phyloP scores from a whole-genome alignment of 768 basidiomycete genomes.

The Suillus placidus region DNA sequence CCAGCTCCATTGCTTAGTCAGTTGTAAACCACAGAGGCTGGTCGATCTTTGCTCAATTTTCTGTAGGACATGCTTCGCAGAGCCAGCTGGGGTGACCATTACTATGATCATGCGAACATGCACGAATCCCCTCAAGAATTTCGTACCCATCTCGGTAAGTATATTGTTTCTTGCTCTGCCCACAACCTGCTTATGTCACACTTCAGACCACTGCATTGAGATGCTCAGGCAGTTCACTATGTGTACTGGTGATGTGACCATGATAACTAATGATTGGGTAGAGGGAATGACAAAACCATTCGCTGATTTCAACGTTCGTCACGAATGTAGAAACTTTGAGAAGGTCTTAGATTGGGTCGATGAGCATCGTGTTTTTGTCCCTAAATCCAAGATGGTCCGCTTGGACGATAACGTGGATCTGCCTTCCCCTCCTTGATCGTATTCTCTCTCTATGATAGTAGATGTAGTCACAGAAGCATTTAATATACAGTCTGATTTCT shows the following conservation, averaged over 20 bases:
- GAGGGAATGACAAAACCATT: not conserved
- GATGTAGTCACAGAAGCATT: not conserved
- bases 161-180: not conserved
- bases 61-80: constrained; percentile 15
- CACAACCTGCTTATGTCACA: not conserved
- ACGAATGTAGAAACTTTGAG: constrained; percentile 4
- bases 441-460: not conserved
- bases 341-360: not conserved
- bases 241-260: constrained; percentile 14
- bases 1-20: constrained; percentile 17
- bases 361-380: not conserved
- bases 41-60: not conserved
- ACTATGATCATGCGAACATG: not conserved
- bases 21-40: not conserved
- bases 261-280: constrained; percentile 17
- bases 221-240: constrained; percentile 13
- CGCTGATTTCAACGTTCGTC: not conserved
- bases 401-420: not conserved
- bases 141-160: constrained; percentile 10
- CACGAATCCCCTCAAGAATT: constrained; percentile 1
- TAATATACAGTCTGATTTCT: not conserved
- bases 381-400: not conserved
- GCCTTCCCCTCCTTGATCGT: not conserved
- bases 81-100: constrained; percentile 10
- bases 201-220: constrained; percentile 16